phyloP scores from a whole-genome alignment of 169 alveolate genomes.

The Plasmodium yoelii region DNA sequence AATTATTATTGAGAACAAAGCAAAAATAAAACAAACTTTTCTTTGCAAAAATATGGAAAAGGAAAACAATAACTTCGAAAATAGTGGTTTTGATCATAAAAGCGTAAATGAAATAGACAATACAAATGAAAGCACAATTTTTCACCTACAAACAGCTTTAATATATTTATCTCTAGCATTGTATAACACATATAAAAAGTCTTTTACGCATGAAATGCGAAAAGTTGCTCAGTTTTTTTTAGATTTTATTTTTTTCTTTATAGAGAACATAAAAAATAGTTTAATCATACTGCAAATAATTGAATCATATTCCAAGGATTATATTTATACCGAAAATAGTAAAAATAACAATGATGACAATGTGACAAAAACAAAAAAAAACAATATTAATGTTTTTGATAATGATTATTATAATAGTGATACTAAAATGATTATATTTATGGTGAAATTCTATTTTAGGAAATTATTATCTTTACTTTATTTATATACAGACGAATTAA shows the following conservation, averaged over 20 bases:
- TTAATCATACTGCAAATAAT: slow-evolving; percentile 68
- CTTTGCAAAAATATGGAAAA: neutral
- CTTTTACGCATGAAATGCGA: slow-evolving; percentile 64
- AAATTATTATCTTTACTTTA: slow-evolving; percentile 56
- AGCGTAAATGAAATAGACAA: neutral
- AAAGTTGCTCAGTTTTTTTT: slow-evolving; percentile 66
- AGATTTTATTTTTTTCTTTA: slow-evolving; percentile 67
- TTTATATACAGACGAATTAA: slow-evolving; percentile 70
- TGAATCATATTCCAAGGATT: slow-evolving; percentile 32
- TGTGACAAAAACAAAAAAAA: neutral
- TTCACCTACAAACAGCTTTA: slow-evolving; percentile 23
- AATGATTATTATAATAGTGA: neutral
- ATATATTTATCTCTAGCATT: slow-evolving; percentile 38
- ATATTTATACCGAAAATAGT: neutral
- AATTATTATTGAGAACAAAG: neutral
- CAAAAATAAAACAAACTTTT: neutral
- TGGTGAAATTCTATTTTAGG: slow-evolving; percentile 57
- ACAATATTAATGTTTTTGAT: neutral
- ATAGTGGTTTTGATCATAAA: neutral
- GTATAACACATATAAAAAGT: slow-evolving; percentile 28
- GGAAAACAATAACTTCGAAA: neutral
- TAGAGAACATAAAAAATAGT: slow-evolving; percentile 75
- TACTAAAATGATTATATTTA: slow-evolving; percentile 7
- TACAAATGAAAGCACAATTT: neutral
- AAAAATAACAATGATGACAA: neutral